Conservation (phyloP, 2,329 filamentous ascomycete species). For the Xylariaceae sp. region DNA sequence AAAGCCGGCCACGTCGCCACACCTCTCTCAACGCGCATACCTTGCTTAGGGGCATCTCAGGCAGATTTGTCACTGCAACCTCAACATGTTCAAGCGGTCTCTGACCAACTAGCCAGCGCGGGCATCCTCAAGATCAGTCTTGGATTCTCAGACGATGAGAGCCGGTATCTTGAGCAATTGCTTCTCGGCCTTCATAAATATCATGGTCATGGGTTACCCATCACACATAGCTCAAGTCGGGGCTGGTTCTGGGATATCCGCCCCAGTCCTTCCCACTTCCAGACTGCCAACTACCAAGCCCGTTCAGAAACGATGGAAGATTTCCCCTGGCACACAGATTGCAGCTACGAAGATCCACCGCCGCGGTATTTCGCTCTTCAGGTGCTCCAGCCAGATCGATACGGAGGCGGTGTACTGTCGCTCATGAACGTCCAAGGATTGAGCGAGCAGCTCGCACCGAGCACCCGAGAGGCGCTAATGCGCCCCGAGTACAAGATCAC, state of each 20-base stretch:
- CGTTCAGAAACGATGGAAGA: slow-evolving; percentile 41
- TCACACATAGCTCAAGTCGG: slow-evolving; percentile 38
- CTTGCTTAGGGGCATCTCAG: not conserved
- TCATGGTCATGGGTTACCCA: slow-evolving; percentile 37
- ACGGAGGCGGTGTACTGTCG: slow-evolving; percentile 37
- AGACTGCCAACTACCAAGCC: slow-evolving; percentile 34
- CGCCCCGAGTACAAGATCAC: slow-evolving; percentile 8
- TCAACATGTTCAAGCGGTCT: not conserved
- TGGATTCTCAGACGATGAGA: slow-evolving; percentile 32
- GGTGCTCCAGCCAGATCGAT: slow-evolving; percentile 39
- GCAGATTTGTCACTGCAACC: not conserved
- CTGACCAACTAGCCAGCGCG: not conserved
- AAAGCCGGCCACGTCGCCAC: not conserved
- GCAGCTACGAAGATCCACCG: slow-evolving; percentile 38
- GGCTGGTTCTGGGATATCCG: slow-evolving; percentile 45
- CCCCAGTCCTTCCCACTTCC: slow-evolving; percentile 30
- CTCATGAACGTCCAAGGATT: slow-evolving; percentile 9
- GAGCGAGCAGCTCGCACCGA: slow-evolving; percentile 1
- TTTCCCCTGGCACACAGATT: slow-evolving; percentile 44
- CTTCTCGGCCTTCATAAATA: slow-evolving; percentile 33
- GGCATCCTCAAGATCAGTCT: slow-evolving; percentile 38
- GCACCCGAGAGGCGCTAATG: not conserved
- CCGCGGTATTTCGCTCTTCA: slow-evolving; percentile 41
- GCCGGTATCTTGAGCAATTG: slow-evolving; percentile 35
- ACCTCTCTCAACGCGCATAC: not conserved